Conservation (phyloP, 1,139 yeast species). For the Yamadazyma mexicana region DNA sequence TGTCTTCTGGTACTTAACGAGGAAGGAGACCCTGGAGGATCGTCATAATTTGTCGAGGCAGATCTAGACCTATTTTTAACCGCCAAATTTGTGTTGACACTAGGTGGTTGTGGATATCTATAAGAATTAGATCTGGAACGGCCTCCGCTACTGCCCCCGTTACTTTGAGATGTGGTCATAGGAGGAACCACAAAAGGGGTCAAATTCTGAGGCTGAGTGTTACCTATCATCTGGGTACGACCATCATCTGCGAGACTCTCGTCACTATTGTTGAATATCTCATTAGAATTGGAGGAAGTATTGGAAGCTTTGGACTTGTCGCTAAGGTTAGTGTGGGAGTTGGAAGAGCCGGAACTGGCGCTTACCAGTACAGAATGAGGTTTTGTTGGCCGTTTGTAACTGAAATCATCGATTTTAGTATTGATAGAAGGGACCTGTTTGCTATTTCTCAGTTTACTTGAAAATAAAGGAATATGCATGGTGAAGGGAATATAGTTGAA, state of each 20-base stretch:
- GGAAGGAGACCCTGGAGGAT: constrained; percentile 14
- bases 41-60: constrained; percentile 5
- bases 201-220: neutral
- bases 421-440: neutral
- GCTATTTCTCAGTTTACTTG: neutral
- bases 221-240: too few relatives aligned
- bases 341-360: neutral
- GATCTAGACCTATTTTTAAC: constrained; percentile 4
- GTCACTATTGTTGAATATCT: neutral
- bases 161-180: neutral
- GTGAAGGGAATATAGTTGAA: too few relatives aligned
- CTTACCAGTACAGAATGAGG: constrained; percentile 1
- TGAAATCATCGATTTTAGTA: neutral
- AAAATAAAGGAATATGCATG: constrained; percentile 8
- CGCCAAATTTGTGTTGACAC: neutral
- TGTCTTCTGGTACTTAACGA: constrained; percentile 13
- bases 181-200: neutral
- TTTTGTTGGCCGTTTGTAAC: constrained; percentile 2
- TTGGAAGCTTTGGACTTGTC: neutral
- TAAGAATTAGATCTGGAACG: constrained; percentile 6
- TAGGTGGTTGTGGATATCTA: constrained; percentile 3
- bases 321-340: neutral
- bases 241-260: neutral
- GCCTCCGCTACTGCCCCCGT: neutral
- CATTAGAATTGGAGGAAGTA: neutral